phyloP scores from a whole-genome alignment of 352 stramenopile species.

The Saprolegnia diclina region DNA sequence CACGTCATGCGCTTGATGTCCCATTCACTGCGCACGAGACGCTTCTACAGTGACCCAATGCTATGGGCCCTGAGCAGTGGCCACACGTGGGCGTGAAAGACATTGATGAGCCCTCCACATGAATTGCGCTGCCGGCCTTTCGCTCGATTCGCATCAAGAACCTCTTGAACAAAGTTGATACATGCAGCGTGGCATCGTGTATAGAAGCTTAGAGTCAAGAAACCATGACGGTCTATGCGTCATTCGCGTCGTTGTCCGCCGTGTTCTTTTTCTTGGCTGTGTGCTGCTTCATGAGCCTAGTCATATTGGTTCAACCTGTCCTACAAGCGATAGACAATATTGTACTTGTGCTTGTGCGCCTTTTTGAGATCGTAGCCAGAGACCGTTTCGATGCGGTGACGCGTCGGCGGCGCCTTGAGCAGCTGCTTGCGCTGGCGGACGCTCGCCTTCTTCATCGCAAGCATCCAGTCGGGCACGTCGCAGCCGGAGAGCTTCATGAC shows the following conservation, averaged over 20 bases:
- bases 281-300: conserved; percentile 24
- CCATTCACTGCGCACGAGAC: too few species aligned
- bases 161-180: too few species aligned
- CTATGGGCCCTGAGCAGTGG: too few species aligned
- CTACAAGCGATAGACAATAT: not conserved
- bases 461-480: conserved; percentile 98
- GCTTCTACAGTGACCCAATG: too few species aligned
- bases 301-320: not conserved
- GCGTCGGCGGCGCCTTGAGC: conserved; percentile 65
- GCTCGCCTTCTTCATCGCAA: conserved; percentile 90
- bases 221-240: too few species aligned
- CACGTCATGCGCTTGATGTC: too few species aligned
- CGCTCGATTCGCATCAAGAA: too few species aligned
- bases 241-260: not conserved
- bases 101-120: too few species aligned
- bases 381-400: conserved; percentile 76
- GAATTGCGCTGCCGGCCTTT: too few species aligned
- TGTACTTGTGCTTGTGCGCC: conserved; percentile 40
- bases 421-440: conserved; percentile 70
- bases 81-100: too few species aligned
- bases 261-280: not conserved
- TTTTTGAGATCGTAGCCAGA: conserved; percentile 86
- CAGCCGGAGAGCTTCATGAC: conserved; percentile 98
- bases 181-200: too few species aligned
- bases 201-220: too few species aligned